Conservation (phyloP, 2,329 filamentous ascomycete genomes). For the Penicillium sp. region DNA sequence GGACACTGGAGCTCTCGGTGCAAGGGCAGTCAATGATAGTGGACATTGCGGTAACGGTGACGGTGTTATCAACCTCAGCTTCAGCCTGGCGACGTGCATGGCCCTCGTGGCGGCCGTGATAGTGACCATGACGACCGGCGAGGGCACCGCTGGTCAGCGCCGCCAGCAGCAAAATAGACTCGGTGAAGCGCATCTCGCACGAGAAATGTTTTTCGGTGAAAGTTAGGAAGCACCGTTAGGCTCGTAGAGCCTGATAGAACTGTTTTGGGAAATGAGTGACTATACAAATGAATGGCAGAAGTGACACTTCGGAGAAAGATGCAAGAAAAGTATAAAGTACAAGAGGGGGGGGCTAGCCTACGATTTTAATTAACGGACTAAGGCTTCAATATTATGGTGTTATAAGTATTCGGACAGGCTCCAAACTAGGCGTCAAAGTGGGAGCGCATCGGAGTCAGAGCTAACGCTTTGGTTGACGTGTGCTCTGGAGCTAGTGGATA, state of each 20-base stretch:
- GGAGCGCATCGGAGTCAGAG: neutral
- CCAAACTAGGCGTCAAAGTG: neutral
- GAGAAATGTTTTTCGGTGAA: neutral
- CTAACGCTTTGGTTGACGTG: neutral
- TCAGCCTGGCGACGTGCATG: constrained; percentile 16
- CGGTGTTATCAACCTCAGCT: neutral
- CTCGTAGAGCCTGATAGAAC: neutral
- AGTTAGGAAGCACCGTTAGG: neutral
- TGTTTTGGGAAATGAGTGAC: neutral
- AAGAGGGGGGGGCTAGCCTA: neutral
- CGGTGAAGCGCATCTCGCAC: neutral
- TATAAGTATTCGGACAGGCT: neutral
- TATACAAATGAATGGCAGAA: neutral
- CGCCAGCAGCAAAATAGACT: constrained; percentile 27
- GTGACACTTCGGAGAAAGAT: neutral
- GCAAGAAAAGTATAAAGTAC: neutral
- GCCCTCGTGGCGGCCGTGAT: constrained; percentile 13
- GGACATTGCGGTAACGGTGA: constrained; percentile 8
- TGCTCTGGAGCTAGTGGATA: neutral
- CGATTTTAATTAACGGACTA: neutral
- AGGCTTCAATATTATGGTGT: neutral
- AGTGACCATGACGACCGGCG: constrained; percentile 13
- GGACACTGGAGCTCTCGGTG: neutral
- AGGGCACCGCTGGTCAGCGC: constrained; percentile 26
- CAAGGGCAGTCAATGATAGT: constrained; percentile 13